A percentile compares a stretch with the other conserved stretches of the same genome.
Conservation (phyloP, 2,329 filamentous ascomycete genomes). For the Pseudopithomyces chartarum region DNA sequence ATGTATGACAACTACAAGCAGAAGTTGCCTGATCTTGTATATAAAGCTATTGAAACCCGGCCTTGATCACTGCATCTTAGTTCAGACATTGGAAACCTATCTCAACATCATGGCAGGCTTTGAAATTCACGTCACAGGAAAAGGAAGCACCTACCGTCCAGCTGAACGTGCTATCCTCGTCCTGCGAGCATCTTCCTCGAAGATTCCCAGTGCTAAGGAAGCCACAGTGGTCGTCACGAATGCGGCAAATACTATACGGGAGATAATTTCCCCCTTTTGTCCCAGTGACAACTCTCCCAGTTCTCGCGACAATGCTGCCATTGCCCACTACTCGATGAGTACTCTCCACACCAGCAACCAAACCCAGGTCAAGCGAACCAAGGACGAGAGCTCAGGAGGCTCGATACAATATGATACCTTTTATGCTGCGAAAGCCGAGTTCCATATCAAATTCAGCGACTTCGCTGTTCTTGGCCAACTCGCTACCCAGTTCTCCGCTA, state of each 20-base stretch:
- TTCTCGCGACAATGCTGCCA: constrained; percentile 8
- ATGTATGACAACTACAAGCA: no score
- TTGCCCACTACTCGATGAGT: constrained; percentile 20
- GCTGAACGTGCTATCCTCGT: constrained; percentile 10
- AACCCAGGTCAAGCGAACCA: neutral
- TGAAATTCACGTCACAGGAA: constrained; percentile 4
- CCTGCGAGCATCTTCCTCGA: constrained; percentile 10
- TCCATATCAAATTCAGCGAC: constrained; percentile 18
- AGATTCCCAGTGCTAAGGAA: constrained; percentile 10
- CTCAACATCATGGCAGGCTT: neutral
- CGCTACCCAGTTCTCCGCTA: constrained; percentile 16
- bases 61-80: no score
- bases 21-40: no score
- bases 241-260: constrained; percentile 10
- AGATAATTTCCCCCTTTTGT: constrained; percentile 14
- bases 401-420: constrained; percentile 1
- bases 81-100: no score
- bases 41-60: no score
- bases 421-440: constrained; percentile 12
- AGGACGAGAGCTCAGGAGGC: neutral
- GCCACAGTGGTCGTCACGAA: constrained; percentile 9
- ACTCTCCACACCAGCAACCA: constrained; percentile 13
- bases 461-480: constrained; percentile 14
- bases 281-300: constrained; percentile 11
- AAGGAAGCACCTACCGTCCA: neutral